Percentiles rank a stretch among this genome's conserved stretches.
phyloP scores from a whole-genome alignment of 2,329 filamentous ascomycete genomes.

The Mariannaea elegans region DNA sequence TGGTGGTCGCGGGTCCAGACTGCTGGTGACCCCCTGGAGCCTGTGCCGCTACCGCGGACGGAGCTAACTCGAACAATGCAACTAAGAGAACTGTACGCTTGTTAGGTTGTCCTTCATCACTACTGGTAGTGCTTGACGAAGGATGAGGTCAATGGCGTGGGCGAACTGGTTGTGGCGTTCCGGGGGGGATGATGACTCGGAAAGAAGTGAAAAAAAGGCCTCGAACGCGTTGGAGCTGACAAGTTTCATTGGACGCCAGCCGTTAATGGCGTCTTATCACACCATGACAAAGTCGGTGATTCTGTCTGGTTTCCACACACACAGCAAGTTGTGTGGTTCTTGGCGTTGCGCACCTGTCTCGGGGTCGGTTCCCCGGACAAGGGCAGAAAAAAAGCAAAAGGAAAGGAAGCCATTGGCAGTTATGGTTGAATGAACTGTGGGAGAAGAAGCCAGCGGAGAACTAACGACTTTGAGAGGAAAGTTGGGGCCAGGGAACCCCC shows the following conservation, averaged over 20 bases:
- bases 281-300: constrained; percentile 4
- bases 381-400: not conserved
- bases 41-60: constrained; percentile 6
- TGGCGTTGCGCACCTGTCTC: not conserved
- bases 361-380: constrained; percentile 16
- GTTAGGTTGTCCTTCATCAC: too few relatives aligned
- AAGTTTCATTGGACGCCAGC: constrained; percentile 6
- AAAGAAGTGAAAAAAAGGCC: not conserved
- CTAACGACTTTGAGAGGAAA: constrained; percentile 32
- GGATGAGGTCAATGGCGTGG: not conserved
- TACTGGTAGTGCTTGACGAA: not conserved
- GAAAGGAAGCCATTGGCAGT: not conserved
- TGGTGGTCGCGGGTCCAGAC: constrained; percentile 19
- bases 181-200: constrained; percentile 14
- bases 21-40: constrained; percentile 7
- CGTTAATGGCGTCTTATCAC: constrained; percentile 18
- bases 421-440: constrained; percentile 21
- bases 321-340: not conserved
- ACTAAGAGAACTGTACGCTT: too few relatives aligned
- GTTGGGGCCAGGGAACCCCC: constrained; percentile 22
- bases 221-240: not conserved
- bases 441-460: constrained; percentile 32
- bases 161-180: constrained; percentile 16
- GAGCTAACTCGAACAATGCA: not conserved
- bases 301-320: not conserved